A percentile compares a stretch with the other conserved stretches of the same genome.
These are phyloP conservation scores for Peniophora sp. DNA, from an alignment of 1,284 basidiomycete genomes.

Conservation along the genomic window DNA sequence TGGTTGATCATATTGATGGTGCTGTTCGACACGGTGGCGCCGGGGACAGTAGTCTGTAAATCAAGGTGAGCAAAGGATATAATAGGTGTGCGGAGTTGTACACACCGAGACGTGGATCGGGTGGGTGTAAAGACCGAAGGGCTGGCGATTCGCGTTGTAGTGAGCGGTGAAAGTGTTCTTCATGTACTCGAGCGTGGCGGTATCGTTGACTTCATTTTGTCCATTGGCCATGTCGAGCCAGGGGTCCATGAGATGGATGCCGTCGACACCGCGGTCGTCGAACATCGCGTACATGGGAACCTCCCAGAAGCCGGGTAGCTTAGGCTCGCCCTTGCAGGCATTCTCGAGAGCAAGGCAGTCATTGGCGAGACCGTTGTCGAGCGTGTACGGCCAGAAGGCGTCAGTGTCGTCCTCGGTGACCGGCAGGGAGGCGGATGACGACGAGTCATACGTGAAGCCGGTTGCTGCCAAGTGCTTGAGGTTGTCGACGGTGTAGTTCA, in stretches of 20 bases:
- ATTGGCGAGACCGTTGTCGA: constrained; percentile 74
- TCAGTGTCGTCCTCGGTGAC: constrained; percentile 65
- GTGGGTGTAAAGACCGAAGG: constrained; percentile 77
- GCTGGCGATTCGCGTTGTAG: constrained; percentile 69
- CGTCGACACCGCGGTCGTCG: constrained; percentile 47
- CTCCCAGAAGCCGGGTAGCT: constrained; percentile 76
- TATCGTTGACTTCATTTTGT: constrained; percentile 37
- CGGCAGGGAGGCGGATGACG: constrained; percentile 55
- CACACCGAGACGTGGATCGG: constrained; percentile 70
- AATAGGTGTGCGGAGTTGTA: constrained; percentile 3
- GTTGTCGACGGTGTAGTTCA: constrained; percentile 62
- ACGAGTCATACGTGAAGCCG: constrained; percentile 74
- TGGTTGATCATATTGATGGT: constrained; percentile 69
- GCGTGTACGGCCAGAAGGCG: constrained; percentile 71
- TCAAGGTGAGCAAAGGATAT: not conserved
- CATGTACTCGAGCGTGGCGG: constrained; percentile 66
- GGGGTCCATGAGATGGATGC: constrained; percentile 74
- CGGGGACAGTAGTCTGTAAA: constrained; percentile 45
- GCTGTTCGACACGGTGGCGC: constrained; percentile 37
- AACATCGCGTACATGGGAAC: constrained; percentile 78
- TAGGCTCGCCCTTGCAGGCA: constrained; percentile 64
- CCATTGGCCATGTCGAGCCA: constrained; percentile 69
- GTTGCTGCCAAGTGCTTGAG: constrained; percentile 47
- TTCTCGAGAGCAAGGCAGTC: constrained; percentile 55
- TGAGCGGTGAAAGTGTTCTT: constrained; percentile 69